These are phyloP conservation scores for Skeletonema menzelii DNA, from an alignment of 108 stramenopile genomes.

Conservation along the genomic window DNA sequence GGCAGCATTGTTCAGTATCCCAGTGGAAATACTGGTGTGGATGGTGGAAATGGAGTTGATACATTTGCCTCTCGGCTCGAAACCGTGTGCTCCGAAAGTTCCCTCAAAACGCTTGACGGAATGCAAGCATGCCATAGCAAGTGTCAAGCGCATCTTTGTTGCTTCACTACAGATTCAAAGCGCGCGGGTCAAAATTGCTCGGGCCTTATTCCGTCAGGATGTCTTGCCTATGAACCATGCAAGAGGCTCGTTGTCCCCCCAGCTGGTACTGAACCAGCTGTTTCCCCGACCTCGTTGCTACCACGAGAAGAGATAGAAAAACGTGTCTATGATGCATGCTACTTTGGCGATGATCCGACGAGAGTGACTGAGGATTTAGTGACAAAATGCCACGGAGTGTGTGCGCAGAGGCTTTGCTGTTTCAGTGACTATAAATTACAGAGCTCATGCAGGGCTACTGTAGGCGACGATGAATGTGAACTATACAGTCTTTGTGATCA, in stretches of 20 bases:
- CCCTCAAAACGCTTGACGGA: constrained; percentile 16
- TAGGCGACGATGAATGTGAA: constrained; percentile 12
- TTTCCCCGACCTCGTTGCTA: not conserved
- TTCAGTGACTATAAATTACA: constrained; percentile 3
- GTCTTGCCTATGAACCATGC: constrained; percentile 16
- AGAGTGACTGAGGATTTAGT: not conserved
- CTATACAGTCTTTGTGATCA: not conserved
- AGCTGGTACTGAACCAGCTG: not conserved
- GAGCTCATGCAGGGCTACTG: constrained; percentile 6
- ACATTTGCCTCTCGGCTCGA: not conserved
- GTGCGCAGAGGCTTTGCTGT: constrained; percentile 12
- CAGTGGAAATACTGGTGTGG: not conserved
- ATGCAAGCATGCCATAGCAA: constrained; percentile 13
- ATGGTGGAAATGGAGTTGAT: not conserved
- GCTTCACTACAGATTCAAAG: constrained; percentile 14
- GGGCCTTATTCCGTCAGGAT: not conserved
- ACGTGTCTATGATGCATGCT: constrained; percentile 1
- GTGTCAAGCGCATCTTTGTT: constrained; percentile 24
- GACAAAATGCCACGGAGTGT: constrained; percentile 5
- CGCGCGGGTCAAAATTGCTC: constrained; percentile 14
- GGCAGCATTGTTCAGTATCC: not conserved
- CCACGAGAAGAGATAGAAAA: not conserved
- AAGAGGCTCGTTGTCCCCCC: constrained; percentile 9
- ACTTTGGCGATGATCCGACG: not conserved
- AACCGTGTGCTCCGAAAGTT: not conserved